phyloP scores from a whole-genome alignment of 331 rosid species.

The Pyracantha coccinea region DNA sequence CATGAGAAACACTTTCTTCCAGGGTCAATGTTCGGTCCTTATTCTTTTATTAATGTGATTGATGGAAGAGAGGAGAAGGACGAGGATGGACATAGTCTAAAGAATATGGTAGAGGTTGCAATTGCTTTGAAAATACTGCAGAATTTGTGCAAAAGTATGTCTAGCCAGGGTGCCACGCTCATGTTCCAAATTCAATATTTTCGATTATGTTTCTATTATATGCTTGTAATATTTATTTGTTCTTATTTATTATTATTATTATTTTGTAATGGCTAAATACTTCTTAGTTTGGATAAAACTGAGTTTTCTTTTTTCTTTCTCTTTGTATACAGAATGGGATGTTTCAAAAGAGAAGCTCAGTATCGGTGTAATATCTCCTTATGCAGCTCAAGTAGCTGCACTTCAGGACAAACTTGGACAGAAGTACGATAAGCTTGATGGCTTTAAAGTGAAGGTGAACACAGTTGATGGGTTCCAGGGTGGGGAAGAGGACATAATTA shows the following conservation, averaged over 20 bases:
- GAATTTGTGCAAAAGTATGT: constrained; percentile 45
- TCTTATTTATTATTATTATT: neutral
- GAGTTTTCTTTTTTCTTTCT: neutral
- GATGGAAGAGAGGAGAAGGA: constrained; percentile 54
- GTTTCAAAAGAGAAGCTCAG: constrained; percentile 1
- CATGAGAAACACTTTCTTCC: constrained; percentile 38
- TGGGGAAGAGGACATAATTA: constrained; percentile 51
- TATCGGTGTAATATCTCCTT: constrained; percentile 32
- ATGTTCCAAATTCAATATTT: neutral
- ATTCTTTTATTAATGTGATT: constrained; percentile 50
- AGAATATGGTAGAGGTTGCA: constrained; percentile 65
- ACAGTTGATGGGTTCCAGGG: constrained; percentile 49
- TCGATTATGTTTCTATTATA: neutral
- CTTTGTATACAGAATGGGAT: constrained; percentile 12
- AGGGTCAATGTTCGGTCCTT: constrained; percentile 56
- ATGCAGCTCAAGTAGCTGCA: constrained; percentile 26
- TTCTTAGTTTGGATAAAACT: neutral
- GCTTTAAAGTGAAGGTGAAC: constrained; percentile 26
- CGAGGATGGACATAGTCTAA: constrained; percentile 46
- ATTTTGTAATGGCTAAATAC: neutral
- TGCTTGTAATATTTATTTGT: neutral
- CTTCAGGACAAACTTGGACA: constrained; percentile 20
- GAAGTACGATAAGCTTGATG: constrained; percentile 11
- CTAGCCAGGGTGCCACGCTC: neutral
- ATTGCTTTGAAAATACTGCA: constrained; percentile 33